A percentile compares a stretch with the other conserved stretches of the same genome.
Evolutionary conservation across 768 basidiomycete genomes (phyloP).

Genomic region (Leccinum broughii): DNA sequence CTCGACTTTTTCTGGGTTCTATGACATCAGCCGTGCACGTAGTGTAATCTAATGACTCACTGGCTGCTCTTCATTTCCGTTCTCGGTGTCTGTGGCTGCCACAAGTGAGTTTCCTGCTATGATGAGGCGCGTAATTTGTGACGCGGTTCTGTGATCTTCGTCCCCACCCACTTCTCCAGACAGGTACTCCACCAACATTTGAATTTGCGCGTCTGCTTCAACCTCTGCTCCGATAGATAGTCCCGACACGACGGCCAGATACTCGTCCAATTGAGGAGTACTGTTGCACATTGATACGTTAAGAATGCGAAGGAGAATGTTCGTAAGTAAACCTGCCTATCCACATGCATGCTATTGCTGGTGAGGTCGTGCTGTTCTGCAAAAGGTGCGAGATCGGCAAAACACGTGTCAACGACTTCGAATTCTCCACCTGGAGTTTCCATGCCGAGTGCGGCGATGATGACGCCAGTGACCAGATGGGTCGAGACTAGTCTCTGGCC

Average conservation of each 20-base stretch:
- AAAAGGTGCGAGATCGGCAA: slow-evolving; percentile 72
- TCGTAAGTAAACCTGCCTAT: slow-evolving; percentile 43
- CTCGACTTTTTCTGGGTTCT: slow-evolving; percentile 59
- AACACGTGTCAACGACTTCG: slow-evolving; percentile 88
- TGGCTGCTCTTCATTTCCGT: slow-evolving; percentile 41
- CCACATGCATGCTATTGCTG: slow-evolving; percentile 63
- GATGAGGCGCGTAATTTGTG: slow-evolving; percentile 80
- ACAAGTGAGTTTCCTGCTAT: slow-evolving; percentile 89
- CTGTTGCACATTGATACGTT: slow-evolving; percentile 14
- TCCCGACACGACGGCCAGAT: slow-evolving; percentile 86
- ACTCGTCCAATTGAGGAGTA: slow-evolving; percentile 51
- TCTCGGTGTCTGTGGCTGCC: slow-evolving; percentile 38
- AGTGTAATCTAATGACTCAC: slow-evolving; percentile 40
- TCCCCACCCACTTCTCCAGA: slow-evolving; percentile 77
- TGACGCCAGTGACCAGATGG: slow-evolving; percentile 85
- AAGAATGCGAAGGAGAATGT: slow-evolving; percentile 6
- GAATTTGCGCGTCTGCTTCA: slow-evolving; percentile 68
- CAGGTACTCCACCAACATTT: slow-evolving; percentile 90
- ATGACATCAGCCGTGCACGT: slow-evolving; percentile 15
- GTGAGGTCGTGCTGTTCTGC: slow-evolving; percentile 23
- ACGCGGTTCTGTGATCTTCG: slow-evolving; percentile 61
- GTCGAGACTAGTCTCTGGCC: slow-evolving; percentile 66
- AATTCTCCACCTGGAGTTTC: slow-evolving; percentile 91
- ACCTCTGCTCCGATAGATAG: slow-evolving; percentile 71
- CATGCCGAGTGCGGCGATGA: slow-evolving; percentile 86